Evolutionary conservation across 2,329 filamentous ascomycete genomes (phyloP).

Genomic region (Furcasterigmium furcatum): DNA sequence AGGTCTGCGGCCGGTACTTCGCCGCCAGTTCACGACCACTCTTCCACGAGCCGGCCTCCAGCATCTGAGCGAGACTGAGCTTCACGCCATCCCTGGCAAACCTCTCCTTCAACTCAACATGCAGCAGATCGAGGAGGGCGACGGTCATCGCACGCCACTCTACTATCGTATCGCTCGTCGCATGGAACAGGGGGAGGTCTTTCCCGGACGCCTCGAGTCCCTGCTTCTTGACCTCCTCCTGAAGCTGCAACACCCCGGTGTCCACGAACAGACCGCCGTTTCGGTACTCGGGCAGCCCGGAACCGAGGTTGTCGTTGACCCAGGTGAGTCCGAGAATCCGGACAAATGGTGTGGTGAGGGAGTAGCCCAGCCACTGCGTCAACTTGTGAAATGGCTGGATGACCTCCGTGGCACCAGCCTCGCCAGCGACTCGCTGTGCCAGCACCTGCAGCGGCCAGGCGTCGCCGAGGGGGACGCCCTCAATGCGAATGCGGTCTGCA

Average conservation of each 20-base stretch:
- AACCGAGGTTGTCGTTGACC: constrained; percentile 76
- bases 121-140: constrained; percentile 54
- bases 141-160: constrained; percentile 65
- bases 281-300: constrained; percentile 86
- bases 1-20: constrained; percentile 73
- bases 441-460: constrained; percentile 41
- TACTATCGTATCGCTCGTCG: constrained; percentile 58
- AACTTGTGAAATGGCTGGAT: constrained; percentile 93
- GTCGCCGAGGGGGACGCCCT: constrained; percentile 41
- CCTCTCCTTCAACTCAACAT: constrained; percentile 37
- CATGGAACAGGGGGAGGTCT: constrained; percentile 56
- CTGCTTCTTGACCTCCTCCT: constrained; percentile 64
- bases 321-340: constrained; percentile 78
- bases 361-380: constrained; percentile 93
- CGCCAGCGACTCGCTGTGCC: constrained; percentile 5
- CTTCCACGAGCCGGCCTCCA: constrained; percentile 54
- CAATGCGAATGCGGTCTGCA: constrained; percentile 45
- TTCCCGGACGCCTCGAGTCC: constrained; percentile 57
- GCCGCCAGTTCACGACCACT: constrained; percentile 79
- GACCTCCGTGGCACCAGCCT: constrained; percentile 13
- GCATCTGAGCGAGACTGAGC: constrained; percentile 44
- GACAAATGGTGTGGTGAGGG: constrained; percentile 87
- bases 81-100: constrained; percentile 25
- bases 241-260: constrained; percentile 76
- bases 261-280: constrained; percentile 89